A percentile compares a stretch with the other conserved stretches of the same genome.
phyloP scores from a whole-genome alignment of 1,284 basidiomycete species.

The Neonothopanus nambi region DNA sequence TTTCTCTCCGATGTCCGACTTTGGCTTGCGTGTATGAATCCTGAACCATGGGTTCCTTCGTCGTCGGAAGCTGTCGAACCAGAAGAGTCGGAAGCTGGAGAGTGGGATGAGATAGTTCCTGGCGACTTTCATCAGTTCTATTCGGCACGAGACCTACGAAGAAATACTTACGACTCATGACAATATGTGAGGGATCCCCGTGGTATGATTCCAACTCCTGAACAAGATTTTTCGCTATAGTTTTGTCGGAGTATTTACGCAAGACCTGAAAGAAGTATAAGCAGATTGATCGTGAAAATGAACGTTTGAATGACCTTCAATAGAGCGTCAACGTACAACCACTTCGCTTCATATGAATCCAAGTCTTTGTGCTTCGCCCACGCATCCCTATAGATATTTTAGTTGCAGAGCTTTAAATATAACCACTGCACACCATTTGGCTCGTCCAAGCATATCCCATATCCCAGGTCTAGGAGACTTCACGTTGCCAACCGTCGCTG shows the following conservation, averaged over 20 bases:
- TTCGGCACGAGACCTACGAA: too few species aligned
- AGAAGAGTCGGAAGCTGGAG: slow-evolving; percentile 7
- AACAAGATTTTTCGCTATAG: slow-evolving; percentile 73
- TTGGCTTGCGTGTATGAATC: slow-evolving; percentile 10
- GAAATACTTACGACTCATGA: slow-evolving; percentile 62
- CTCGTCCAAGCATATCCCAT: slow-evolving; percentile 90
- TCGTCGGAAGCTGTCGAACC: slow-evolving; percentile 42
- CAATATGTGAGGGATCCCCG: slow-evolving; percentile 66
- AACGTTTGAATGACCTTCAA: slow-evolving; percentile 57
- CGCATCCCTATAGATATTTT: slow-evolving; percentile 72
- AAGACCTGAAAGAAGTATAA: slow-evolving; percentile 57
- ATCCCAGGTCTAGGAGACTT: slow-evolving; percentile 79
- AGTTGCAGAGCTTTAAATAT: slow-evolving; percentile 17
- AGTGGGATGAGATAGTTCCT: slow-evolving; percentile 6
- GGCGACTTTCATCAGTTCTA: neutral
- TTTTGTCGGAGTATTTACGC: slow-evolving; percentile 82
- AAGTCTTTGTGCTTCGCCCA: slow-evolving; percentile 92
- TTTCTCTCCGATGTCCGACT: slow-evolving; percentile 14
- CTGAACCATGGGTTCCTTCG: slow-evolving; percentile 4
- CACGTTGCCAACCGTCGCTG: slow-evolving; percentile 90
- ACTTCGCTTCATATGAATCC: slow-evolving; percentile 80
- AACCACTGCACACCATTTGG: slow-evolving; percentile 75
- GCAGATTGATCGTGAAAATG: neutral
- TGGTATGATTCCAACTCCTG: slow-evolving; percentile 83
- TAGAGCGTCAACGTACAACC: slow-evolving; percentile 86